Evolutionary conservation across 331 rosid genomes (phyloP).

Genomic region (Erythrophleum ivorense): DNA sequence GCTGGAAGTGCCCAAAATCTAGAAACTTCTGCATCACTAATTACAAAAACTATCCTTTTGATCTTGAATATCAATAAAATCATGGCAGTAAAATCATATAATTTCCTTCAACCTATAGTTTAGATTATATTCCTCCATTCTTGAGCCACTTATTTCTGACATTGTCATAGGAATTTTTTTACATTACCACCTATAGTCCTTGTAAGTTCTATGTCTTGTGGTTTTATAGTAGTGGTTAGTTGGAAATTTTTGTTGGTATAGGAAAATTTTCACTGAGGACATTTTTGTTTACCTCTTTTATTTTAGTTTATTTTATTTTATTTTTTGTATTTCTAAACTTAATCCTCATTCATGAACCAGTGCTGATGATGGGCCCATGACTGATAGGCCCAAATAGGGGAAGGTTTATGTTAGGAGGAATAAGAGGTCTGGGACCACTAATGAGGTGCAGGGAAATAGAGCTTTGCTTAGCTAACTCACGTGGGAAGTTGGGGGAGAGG

Average conservation of each 20-base stretch:
- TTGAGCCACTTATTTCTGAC: background rate
- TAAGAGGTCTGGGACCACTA: too few relatives aligned
- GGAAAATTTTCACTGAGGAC: background rate
- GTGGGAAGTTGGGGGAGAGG: too few relatives aligned
- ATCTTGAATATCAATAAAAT: slow-evolving; percentile 9
- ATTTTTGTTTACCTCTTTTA: background rate
- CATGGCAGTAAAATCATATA: background rate
- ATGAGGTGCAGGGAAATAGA: too few relatives aligned
- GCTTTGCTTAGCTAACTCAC: too few relatives aligned
- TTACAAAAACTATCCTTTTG: background rate
- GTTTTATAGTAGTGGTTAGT: slow-evolving; percentile 4
- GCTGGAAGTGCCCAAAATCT: background rate
- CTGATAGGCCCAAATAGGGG: too few relatives aligned
- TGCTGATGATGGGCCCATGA: background rate
- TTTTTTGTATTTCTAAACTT: background rate
- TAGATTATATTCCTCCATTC: background rate
- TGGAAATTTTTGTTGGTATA: background rate
- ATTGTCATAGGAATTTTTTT: background rate
- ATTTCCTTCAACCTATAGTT: background rate
- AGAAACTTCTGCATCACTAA: background rate
- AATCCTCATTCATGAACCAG: slow-evolving; percentile 18
- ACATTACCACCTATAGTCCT: slow-evolving; percentile 1
- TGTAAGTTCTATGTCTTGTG: slow-evolving; percentile 2
- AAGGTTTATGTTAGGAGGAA: too few relatives aligned
- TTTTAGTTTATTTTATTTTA: background rate